Base-by-base conservation (phyloP, 257 asterid species). In the Solanum neorickii region DNA sequence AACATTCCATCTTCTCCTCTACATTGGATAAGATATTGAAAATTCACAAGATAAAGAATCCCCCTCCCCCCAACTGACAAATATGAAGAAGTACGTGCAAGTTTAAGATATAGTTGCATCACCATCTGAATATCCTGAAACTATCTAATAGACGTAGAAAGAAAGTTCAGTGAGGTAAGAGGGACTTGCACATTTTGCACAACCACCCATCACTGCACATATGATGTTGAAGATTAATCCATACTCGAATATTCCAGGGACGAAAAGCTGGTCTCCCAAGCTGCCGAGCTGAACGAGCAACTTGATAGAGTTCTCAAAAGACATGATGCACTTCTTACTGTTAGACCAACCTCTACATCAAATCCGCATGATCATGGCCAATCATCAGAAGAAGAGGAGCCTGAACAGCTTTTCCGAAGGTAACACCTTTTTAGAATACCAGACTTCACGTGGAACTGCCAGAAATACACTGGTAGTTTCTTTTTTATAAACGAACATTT, bases 401-500 rank as follows among this genome's bases (percentile, higher is more conserved):
- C 95, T 44, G 98, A 97, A 87, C 98, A 95, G 84, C 96, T 94
- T 75, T 94, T 90, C 87, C 92, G 97, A 88, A 93, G 99, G 99
- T 95, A 87, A 23, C 23, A 20, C 68, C 44, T 47, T 29, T 18
- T 80, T 80, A 80, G 68, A 80, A 80, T 78, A 62, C 39, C 83
- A 0, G 3, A 44, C n/a, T 77, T 77, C 3, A 77, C 35, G 47
- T 46, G 41, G 41, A 27, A 46, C 6, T 16, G 65, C 31, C 14
- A 25, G 15, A 78, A 78, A 56, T 78, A 46, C 18, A 44, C 25
- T 13, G 37, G 9, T 77, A 76, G n/a, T 77, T 44, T 77, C 62
- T 44, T 74, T 39, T 16, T 41, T 14, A 15, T 29, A 11, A 75
- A 75, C 6, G 7, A 3, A 72, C 78, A 9, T 15, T 33, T 42